Evolutionary conservation across 23 red algal species (phyloP).

Genomic region (Cyanidioschyzon merolae): DNA sequence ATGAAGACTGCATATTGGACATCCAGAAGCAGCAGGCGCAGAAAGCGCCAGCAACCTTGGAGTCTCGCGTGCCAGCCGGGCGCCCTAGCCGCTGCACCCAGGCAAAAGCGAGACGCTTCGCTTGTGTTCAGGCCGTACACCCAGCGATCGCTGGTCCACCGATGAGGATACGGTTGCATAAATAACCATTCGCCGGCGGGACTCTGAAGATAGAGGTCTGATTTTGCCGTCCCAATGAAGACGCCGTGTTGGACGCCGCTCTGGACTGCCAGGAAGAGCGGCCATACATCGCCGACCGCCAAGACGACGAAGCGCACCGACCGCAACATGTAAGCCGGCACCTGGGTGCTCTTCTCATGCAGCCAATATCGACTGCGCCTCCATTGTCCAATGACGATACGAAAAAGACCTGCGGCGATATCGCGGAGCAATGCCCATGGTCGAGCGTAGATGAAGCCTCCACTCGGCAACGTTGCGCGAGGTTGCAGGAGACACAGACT

Average conservation of each 20-base stretch:
- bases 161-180: conserved; percentile 5
- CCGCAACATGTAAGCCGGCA: not conserved
- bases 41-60: not conserved
- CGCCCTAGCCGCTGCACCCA: not conserved
- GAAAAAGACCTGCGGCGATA: not conserved
- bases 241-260: not conserved
- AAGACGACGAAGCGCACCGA: not conserved
- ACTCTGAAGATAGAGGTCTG: conserved; percentile 19
- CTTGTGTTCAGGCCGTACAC: not conserved
- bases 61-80: not conserved
- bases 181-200: not conserved
- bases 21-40: not conserved
- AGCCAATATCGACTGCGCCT: not conserved
- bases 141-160: not conserved
- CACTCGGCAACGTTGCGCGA: not conserved
- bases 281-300: conserved; percentile 24
- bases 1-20: not conserved
- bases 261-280: conserved; percentile 12
- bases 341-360: not conserved
- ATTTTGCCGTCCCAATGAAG: conserved; percentile 29
- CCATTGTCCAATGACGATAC: not conserved
- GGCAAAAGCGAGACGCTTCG: not conserved
- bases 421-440: conserved; percentile 17
- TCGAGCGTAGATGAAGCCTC: conserved; percentile 10
- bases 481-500: not conserved